A percentile compares a stretch with the other conserved stretches of the same genome.
These are phyloP conservation scores for Gnaphalium uliginosum DNA, from an alignment of 129 eudicot genomes.

Conservation along the genomic window DNA sequence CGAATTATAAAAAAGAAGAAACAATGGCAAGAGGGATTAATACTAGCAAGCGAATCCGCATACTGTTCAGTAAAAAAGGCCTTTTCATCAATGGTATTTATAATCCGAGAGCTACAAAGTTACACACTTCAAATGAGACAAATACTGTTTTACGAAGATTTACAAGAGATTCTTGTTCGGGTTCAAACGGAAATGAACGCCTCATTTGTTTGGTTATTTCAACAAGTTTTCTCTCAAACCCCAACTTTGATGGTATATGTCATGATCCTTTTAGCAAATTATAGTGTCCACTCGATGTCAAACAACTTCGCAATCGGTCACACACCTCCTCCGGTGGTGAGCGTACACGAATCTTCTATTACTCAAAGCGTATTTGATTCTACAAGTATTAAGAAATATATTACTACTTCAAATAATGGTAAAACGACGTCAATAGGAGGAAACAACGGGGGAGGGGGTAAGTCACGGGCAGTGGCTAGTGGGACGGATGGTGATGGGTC, in stretches of 20 bases:
- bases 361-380: constrained; percentile 45
- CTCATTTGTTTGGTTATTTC: constrained; percentile 91
- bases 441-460: constrained; percentile 78
- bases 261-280: constrained; percentile 87
- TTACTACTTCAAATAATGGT: constrained; percentile 38
- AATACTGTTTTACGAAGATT: constrained; percentile 60
- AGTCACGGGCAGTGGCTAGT: constrained; percentile 48
- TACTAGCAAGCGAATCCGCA: constrained; percentile 67
- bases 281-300: constrained; percentile 73
- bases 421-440: constrained; percentile 63
- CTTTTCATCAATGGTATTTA: constrained; percentile 91
- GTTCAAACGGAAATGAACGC: constrained; percentile 86
- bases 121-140: constrained; percentile 82
- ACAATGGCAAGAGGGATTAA: constrained; percentile 59
- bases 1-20: constrained; percentile 76
- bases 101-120: constrained; percentile 85
- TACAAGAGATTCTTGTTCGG: constrained; percentile 63
- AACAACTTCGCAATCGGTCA: constrained; percentile 44
- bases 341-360: neutral
- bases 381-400: constrained; percentile 38
- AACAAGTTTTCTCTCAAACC: constrained; percentile 81
- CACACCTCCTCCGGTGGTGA: constrained; percentile 32
- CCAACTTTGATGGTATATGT: constrained; percentile 88
- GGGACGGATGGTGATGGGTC: constrained; percentile 75
- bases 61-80: constrained; percentile 78